phyloP scores from a whole-genome alignment of 371 early-diverging fungal species.

The Synchytrium microbalum region DNA sequence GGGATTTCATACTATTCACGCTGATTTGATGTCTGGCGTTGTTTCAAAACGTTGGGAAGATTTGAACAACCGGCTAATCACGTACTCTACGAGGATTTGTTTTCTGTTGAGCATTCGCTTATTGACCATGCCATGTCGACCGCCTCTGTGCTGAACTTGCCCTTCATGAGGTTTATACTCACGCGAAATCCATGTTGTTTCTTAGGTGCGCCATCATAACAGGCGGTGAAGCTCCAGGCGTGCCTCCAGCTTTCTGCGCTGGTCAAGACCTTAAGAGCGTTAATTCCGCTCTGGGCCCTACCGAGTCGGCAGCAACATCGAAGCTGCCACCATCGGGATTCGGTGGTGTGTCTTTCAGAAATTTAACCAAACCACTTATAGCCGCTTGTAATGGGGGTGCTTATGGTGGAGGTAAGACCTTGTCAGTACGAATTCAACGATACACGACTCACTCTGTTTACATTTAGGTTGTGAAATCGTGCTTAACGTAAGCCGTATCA shows the following conservation, averaged over 20 bases:
- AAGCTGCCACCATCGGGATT: conserved; percentile 7
- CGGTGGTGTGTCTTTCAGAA: conserved; percentile 5
- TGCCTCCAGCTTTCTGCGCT: background rate
- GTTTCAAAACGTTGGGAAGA: too few relatives aligned
- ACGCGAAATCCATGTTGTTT: conserved; percentile 1
- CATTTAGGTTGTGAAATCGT: too few relatives aligned
- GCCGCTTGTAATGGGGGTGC: background rate
- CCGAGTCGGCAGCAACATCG: too few relatives aligned
- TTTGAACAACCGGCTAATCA: too few relatives aligned
- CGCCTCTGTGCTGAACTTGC: too few relatives aligned
- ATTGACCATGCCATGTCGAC: background rate
- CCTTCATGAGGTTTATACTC: too few relatives aligned
- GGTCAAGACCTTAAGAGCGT: too few relatives aligned
- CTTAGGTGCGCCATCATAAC: background rate
- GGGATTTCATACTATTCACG: background rate
- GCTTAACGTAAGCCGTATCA: too few relatives aligned
- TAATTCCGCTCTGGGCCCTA: too few relatives aligned
- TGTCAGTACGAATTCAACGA: too few relatives aligned
- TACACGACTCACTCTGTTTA: too few relatives aligned
- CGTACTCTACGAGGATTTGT: background rate
- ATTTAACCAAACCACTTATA: conserved; percentile 6
- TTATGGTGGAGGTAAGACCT: conserved; percentile 6
- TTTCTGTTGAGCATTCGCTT: background rate
- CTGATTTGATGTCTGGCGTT: too few relatives aligned
- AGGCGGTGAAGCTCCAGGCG: background rate